Percentiles rank a stretch among this genome's conserved stretches.
Evolutionary conservation across 352 stramenopile genomes (phyloP).

Genomic region (Pythium pyrilobum): DNA sequence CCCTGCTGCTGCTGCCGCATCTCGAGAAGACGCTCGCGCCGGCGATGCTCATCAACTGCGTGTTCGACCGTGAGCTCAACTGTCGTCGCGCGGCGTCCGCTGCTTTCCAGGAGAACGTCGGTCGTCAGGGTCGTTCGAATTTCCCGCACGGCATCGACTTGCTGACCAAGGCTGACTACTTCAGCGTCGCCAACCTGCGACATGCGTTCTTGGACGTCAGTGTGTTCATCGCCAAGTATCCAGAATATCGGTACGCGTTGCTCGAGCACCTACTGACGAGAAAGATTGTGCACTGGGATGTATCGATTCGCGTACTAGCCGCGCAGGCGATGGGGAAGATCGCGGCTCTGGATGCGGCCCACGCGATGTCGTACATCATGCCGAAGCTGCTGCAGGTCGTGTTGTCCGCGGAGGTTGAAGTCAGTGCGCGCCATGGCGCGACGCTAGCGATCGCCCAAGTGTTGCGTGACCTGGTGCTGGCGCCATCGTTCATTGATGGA

Average conservation of each 20-base stretch:
- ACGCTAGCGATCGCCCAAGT: constrained; percentile 90
- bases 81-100: constrained; percentile 96
- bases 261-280: constrained; percentile 74
- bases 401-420: constrained; percentile 83
- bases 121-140: constrained; percentile 86
- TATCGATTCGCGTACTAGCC: constrained; percentile 86
- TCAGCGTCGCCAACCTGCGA: constrained; percentile 89
- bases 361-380: constrained; percentile 72
- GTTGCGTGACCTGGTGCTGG: constrained; percentile 33
- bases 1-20: constrained; percentile 87
- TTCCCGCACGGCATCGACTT: constrained; percentile 97
- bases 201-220: constrained; percentile 93
- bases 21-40: constrained; percentile 83
- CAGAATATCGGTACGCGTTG: constrained; percentile 78
- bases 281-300: constrained; percentile 97
- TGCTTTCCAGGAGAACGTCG: constrained; percentile 96
- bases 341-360: constrained; percentile 68
- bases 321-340: constrained; percentile 86
- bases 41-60: constrained; percentile 91
- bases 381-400: constrained; percentile 77
- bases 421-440: constrained; percentile 92
- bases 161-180: constrained; percentile 96
- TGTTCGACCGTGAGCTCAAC: constrained; percentile 99
- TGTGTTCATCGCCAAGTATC: constrained; percentile 88
- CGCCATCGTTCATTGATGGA: constrained; percentile 60